Conservation (phyloP, 2,329 filamentous ascomycete genomes). For the Lasiodiplodia gonubiensis region DNA sequence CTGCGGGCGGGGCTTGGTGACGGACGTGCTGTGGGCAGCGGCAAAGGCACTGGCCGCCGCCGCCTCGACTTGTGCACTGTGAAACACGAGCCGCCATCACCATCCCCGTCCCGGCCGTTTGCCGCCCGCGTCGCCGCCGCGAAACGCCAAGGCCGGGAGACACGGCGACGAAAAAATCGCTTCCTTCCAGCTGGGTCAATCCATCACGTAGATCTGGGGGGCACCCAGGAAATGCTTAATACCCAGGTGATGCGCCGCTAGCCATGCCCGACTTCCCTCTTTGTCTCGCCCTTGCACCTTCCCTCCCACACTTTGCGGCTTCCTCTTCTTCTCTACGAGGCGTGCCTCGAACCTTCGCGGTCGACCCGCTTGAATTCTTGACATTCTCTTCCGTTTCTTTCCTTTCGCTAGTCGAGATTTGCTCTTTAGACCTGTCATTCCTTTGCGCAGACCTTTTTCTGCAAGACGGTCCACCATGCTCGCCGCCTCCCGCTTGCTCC, state of each 20-base stretch:
- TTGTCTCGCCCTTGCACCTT: constrained; percentile 22
- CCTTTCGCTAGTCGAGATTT: not conserved
- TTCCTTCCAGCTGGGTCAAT: not conserved
- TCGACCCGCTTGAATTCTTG: not conserved
- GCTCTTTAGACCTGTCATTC: not conserved
- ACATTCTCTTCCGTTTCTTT: not conserved
- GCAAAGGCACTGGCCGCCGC: constrained; percentile 7
- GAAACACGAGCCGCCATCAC: constrained; percentile 19
- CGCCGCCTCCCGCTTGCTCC: not conserved
- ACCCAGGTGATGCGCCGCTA: not conserved
- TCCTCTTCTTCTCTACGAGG: not conserved
- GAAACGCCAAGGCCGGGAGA: not conserved
- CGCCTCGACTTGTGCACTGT: not conserved
- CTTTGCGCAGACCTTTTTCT: not conserved
- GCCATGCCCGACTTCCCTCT: constrained; percentile 1
- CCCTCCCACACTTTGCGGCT: not conserved
- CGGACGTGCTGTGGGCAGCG: not conserved
- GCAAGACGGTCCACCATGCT: not conserved
- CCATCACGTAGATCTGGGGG: constrained; percentile 3
- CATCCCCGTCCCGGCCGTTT: constrained; percentile 8
- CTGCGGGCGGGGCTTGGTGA: constrained; percentile 8
- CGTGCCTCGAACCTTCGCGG: constrained; percentile 6
- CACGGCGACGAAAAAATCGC: not conserved
- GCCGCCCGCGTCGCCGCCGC: constrained; percentile 3
- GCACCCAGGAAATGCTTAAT: constrained; percentile 7